Base-by-base conservation (phyloP, 495 filamentous ascomycete species). In the Paragyromitra xinjiangensis region DNA sequence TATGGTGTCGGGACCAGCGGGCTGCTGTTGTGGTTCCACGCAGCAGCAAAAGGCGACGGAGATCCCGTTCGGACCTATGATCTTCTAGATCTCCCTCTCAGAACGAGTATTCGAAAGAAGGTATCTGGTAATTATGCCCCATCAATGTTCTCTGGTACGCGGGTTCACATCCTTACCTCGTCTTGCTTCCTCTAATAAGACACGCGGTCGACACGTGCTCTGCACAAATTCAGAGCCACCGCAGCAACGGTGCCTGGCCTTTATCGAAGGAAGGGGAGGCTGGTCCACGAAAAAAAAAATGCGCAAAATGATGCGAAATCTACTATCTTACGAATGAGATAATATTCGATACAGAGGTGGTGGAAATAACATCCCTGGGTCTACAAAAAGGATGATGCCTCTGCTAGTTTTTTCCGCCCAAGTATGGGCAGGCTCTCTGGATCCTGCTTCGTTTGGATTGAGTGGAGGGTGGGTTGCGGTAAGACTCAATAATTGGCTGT, bases 101-200 rank as follows among this genome's bases (percentile, higher is more conserved):
- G 50, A 58, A 50, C 37, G 51, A 63, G 67, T 61, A 29, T 56
- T 48, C 39, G 53, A 37, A 53, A 55, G 39, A 56, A 71, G 22
- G 61, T 37, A 56, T 58, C 42, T 56, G 16, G 56, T 53, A 45
- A 64, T 71, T 64, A 59, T 62, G 11, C 74, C 53, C 74, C 22
- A 44, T 26, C 34, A 22, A 55, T 62, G 65, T 64, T 75, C 51
- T 50, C 66, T 63, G 45, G 63, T 73, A 66, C 69, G 51, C 71
- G 63, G 71, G 71, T 50, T 75, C 65, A 69, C 48, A 73, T 65
- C 70, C 45, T 63, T 75, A 75, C 72, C 64, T 69, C 44, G 58
- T 71, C 69, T 50, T 71, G 29, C 24, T 71, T 55, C 39, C 39
- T 59, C 66, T 69, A 66, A 73, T 73, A 48, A 65, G 70, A 59